phyloP scores from a whole-genome alignment of 257 asterid species.

The Penstemon newberryi region DNA sequence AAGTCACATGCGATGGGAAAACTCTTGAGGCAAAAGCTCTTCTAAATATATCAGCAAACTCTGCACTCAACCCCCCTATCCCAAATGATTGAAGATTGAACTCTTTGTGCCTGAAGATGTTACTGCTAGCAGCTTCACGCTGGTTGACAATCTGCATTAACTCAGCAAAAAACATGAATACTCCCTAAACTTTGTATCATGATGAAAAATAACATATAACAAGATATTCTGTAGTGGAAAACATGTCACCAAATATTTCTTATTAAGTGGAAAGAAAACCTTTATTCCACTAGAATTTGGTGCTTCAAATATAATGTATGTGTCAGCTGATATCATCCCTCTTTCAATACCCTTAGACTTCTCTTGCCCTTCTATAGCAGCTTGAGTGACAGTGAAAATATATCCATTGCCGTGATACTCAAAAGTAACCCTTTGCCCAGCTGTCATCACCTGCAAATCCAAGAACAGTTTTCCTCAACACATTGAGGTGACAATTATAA shows the following conservation, averaged over 20 bases:
- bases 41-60: slow-evolving; percentile 95
- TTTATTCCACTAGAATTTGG: slow-evolving; percentile 84
- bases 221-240: slow-evolving; percentile 22
- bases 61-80: slow-evolving; percentile 95
- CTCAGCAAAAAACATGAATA: slow-evolving; percentile 27
- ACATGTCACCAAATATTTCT: slow-evolving; percentile 18
- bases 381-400: slow-evolving; percentile 83
- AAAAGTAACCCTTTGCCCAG: slow-evolving; percentile 82
- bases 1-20: slow-evolving; percentile 93
- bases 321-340: slow-evolving; percentile 81
- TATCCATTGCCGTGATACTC: slow-evolving; percentile 87
- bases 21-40: slow-evolving; percentile 99
- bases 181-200: slow-evolving; percentile 17
- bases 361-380: slow-evolving; percentile 72
- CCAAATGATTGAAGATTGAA: slow-evolving; percentile 91
- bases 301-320: slow-evolving; percentile 88
- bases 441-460: slow-evolving; percentile 71
- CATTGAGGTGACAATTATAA: neutral
- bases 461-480: slow-evolving; percentile 16
- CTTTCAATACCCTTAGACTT: slow-evolving; percentile 62
- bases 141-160: slow-evolving; percentile 85
- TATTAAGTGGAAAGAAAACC: slow-evolving; percentile 41
- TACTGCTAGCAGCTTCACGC: slow-evolving; percentile 97
- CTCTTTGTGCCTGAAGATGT: slow-evolving; percentile 85
- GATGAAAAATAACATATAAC: slow-evolving; percentile 24